Base-by-base conservation (phyloP, 768 basidiomycete genomes). In the Termitomyces sp. region DNA sequence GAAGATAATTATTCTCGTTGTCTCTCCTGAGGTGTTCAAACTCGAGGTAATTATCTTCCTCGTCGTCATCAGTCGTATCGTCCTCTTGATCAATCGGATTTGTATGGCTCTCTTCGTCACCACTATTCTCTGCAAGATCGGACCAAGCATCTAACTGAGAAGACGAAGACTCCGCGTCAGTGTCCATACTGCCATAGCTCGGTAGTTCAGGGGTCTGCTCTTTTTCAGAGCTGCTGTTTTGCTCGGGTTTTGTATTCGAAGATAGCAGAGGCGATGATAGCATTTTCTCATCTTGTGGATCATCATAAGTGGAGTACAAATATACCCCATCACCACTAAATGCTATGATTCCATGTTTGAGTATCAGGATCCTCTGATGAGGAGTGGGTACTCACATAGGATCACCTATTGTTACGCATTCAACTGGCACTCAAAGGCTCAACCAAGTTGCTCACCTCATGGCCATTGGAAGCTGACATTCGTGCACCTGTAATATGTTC, bases 401-500 rank as follows among this genome's bases (percentile, higher is more conserved):
- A 90, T 69, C 42, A 90, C 78, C 88, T 90, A 61, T 40, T 44
- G 49, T 20, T 53, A 20, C 5, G 12, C 18, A 43, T 46, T 53
- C 18, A 59, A 42, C 33, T 30, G 46, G 44, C 32, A 42, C 55
- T 32, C 24, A 18, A 43, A 48, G 20, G 48, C 12, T 52, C 13
- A 22, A 45, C 37, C 61, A 6, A 46, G 53, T 55, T 48, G 43
- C 71, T 55, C 62, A 91, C 91, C 74, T 93, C 90, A 65, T 93
- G 84, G 22, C 89, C 88, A 71, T 88, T 91, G 49, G 74, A 74
- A 32, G 75, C 64, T 16, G 89, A 85, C 79, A 92, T 87, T 42
- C 85, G 78, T n/a, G 82, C 82, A 20, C 90, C 90, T 33, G 89
- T 91, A 47, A 92, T 83, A 67, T 91, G 87, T n/a, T 85, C 84